Percentiles rank a stretch among this genome's conserved stretches.
These are phyloP conservation scores for Funneliformis caledonium DNA, from an alignment of 371 early-diverging fungal genomes.

Conservation along the genomic window DNA sequence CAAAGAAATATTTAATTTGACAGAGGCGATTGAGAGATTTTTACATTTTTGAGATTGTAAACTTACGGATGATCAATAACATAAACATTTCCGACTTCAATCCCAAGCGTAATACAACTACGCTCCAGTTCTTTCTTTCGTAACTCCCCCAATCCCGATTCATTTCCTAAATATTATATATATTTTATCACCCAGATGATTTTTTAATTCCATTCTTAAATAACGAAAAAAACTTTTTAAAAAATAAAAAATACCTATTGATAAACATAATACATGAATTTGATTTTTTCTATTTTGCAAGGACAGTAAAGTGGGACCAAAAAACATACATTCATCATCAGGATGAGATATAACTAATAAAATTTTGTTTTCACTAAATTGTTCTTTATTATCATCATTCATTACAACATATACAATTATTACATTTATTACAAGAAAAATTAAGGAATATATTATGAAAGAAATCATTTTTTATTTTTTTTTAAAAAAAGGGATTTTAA, in stretches of 20 bases:
- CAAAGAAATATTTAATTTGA: not conserved
- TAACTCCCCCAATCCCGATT: constrained; percentile 75
- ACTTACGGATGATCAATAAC: constrained; percentile 70
- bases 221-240: not conserved
- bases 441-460: not conserved
- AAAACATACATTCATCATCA: constrained; percentile 99
- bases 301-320: constrained; percentile 83
- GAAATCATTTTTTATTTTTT: not conserved
- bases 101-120: constrained; percentile 71
- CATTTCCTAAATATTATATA: constrained; percentile 61
- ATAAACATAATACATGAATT: constrained; percentile 81
- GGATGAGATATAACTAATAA: constrained; percentile 96
- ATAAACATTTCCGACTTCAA: constrained; percentile 63
- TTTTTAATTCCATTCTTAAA: too few species aligned
- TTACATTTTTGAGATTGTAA: constrained; percentile 19
- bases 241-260: constrained; percentile 63
- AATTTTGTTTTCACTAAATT: constrained; percentile 53
- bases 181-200: too few species aligned
- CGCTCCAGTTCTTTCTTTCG: constrained; percentile 79
- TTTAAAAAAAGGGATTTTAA: too few species aligned
- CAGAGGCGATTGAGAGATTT: constrained; percentile 38
- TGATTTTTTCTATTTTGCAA: constrained; percentile 51
- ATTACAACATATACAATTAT: too few species aligned
- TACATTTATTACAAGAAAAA: not conserved
- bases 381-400: not conserved